Evolutionary conservation across 2,329 filamentous ascomycete genomes (phyloP).

Genomic region (Fusarium decemcellulare): DNA sequence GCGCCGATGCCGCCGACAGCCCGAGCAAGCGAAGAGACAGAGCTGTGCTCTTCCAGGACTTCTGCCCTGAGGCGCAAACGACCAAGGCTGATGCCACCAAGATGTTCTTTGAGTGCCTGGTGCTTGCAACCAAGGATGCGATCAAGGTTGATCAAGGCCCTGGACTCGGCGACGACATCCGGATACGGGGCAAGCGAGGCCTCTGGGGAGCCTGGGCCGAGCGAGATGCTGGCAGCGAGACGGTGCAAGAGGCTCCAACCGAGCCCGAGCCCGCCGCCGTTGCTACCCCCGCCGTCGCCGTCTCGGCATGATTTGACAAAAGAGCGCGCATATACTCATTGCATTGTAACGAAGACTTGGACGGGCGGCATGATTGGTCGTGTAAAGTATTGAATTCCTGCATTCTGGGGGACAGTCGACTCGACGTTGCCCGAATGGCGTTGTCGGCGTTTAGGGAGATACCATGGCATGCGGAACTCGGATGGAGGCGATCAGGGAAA

Average conservation of each 20-base stretch:
- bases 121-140: slow-evolving; percentile 96
- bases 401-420: slow-evolving; percentile 50
- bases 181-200: slow-evolving; percentile 91
- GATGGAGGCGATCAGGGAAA: slow-evolving; percentile 45
- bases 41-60: slow-evolving; percentile 89
- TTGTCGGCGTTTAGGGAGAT: slow-evolving; percentile 58
- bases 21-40: slow-evolving; percentile 81
- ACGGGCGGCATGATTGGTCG: slow-evolving; percentile 45
- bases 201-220: slow-evolving; percentile 98
- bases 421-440: slow-evolving; percentile 51
- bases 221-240: slow-evolving; percentile 75
- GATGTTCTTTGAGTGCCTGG: slow-evolving; percentile 99
- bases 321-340: slow-evolving; percentile 28
- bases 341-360: slow-evolving; percentile 43
- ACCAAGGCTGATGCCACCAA: slow-evolving; percentile 94
- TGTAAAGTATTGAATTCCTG: slow-evolving; percentile 54
- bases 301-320: slow-evolving; percentile 52
- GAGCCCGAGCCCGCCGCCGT: slow-evolving; percentile 53
- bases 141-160: slow-evolving; percentile 94
- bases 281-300: slow-evolving; percentile 52
- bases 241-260: slow-evolving; percentile 62
- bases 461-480: slow-evolving; percentile 52
- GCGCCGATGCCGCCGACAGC: slow-evolving; percentile 77
- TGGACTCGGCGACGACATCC: slow-evolving; percentile 83
- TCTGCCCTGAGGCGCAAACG: slow-evolving; percentile 86